Percentiles rank a stretch among this genome's conserved stretches.
These are phyloP conservation scores for Panellus pusillus DNA, from an alignment of 768 basidiomycete genomes.

Conservation along the genomic window DNA sequence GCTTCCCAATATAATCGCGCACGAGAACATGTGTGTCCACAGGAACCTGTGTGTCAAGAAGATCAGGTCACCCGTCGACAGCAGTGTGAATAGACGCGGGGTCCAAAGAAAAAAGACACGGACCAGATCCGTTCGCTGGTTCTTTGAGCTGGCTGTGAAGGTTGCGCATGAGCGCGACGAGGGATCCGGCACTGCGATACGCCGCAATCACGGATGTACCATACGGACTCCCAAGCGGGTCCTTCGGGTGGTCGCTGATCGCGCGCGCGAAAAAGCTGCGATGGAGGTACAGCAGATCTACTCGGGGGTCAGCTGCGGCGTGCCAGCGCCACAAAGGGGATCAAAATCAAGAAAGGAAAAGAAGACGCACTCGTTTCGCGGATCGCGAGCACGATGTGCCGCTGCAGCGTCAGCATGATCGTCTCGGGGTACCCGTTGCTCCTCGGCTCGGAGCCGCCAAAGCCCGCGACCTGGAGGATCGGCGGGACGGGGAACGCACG, in stretches of 20 bases:
- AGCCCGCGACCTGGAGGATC: conserved; percentile 65
- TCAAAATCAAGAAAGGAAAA: conserved; percentile 3
- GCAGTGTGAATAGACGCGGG: conserved; percentile 31
- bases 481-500: conserved; percentile 68
- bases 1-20: conserved; percentile 72
- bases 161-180: conserved; percentile 70
- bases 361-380: conserved; percentile 62
- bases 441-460: conserved; percentile 54
- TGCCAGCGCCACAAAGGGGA: not conserved
- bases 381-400: conserved; percentile 68
- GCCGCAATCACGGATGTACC: conserved; percentile 74
- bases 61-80: not conserved
- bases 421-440: conserved; percentile 48
- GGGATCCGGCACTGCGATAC: conserved; percentile 70
- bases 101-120: conserved; percentile 32
- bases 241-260: conserved; percentile 71
- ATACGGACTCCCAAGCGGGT: conserved; percentile 70
- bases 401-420: conserved; percentile 56
- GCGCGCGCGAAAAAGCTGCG: conserved; percentile 75
- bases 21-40: conserved; percentile 66
- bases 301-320: not conserved
- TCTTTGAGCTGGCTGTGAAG: conserved; percentile 64
- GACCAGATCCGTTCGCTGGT: conserved; percentile 65
- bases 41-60: conserved; percentile 32
- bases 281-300: conserved; percentile 70